phyloP scores from a whole-genome alignment of 2,329 filamentous ascomycete species.

The Nannizziopsis barbatae region DNA sequence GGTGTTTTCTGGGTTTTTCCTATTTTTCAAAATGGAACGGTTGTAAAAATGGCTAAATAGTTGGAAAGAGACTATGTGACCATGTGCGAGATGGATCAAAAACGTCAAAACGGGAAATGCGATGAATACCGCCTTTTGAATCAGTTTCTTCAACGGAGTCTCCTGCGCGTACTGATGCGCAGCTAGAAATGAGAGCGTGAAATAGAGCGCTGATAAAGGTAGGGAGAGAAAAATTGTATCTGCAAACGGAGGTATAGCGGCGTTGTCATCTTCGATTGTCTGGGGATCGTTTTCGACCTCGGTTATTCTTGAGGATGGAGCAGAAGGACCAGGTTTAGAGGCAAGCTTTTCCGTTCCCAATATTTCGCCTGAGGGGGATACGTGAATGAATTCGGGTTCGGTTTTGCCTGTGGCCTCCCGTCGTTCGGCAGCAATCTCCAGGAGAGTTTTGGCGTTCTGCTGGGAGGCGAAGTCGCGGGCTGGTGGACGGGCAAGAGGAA shows the following conservation, averaged over 20 bases:
- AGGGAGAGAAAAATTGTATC: slow-evolving; percentile 36
- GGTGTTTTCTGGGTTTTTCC: slow-evolving; percentile 17
- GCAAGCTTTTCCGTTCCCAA: slow-evolving; percentile 17
- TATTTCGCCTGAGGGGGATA: slow-evolving; percentile 17
- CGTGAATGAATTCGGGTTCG: slow-evolving; percentile 24
- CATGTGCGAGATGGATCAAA: slow-evolving; percentile 36
- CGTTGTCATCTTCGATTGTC: slow-evolving; percentile 12
- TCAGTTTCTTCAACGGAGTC: slow-evolving; percentile 23
- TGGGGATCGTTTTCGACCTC: slow-evolving; percentile 13
- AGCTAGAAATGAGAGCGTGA: slow-evolving; percentile 37
- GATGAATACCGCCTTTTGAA: slow-evolving; percentile 28
- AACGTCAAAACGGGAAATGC: slow-evolving; percentile 36
- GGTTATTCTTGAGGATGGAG: background rate
- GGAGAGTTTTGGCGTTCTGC: slow-evolving; percentile 29
- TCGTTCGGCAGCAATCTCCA: slow-evolving; percentile 37
- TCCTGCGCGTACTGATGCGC: slow-evolving; percentile 38
- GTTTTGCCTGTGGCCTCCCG: slow-evolving; percentile 25
- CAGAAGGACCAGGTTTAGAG: slow-evolving; percentile 14
- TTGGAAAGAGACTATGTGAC: slow-evolving; percentile 31
- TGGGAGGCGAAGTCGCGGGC: slow-evolving; percentile 10
- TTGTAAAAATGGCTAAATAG: slow-evolving; percentile 2
- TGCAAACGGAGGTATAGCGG: slow-evolving; percentile 28
- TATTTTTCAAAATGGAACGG: slow-evolving; percentile 2
- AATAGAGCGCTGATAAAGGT: slow-evolving; percentile 35
- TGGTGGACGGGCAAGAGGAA: slow-evolving; percentile 26